These are phyloP conservation scores for Suaeda aralocaspica DNA, from an alignment of 148 eudicot genomes.

Conservation along the genomic window DNA sequence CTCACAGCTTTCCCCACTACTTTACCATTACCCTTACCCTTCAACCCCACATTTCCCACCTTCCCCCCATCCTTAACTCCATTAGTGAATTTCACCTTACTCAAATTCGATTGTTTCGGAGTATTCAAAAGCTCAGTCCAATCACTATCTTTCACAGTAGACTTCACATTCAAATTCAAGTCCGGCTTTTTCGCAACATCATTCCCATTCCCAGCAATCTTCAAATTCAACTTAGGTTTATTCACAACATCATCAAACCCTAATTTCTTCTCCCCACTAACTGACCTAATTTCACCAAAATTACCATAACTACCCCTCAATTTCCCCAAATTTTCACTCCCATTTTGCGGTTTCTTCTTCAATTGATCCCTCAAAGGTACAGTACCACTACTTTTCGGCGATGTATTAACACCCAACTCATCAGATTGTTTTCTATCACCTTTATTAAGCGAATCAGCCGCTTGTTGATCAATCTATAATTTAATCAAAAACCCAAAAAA, in stretches of 20 bases:
- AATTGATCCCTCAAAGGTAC: constrained; percentile 75
- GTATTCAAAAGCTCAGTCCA: constrained; percentile 85
- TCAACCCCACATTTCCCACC: constrained; percentile 35
- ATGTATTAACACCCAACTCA: constrained; percentile 36
- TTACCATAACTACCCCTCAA: constrained; percentile 17
- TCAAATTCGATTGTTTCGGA: constrained; percentile 38
- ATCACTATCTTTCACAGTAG: constrained; percentile 62
- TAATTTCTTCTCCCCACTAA: constrained; percentile 11
- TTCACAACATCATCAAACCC: constrained; percentile 33
- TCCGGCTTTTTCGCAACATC: constrained; percentile 21
- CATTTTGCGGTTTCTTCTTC: constrained; percentile 45
- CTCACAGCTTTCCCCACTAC: constrained; percentile 26
- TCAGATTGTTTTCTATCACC: constrained; percentile 54
- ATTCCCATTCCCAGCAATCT: constrained; percentile 38
- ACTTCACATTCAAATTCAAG: constrained; percentile 21
- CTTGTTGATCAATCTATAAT: constrained; percentile 93
- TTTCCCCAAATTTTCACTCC: constrained; percentile 30
- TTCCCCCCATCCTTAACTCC: constrained; percentile 38
- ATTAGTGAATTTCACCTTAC: constrained; percentile 20
- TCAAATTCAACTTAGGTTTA: constrained; percentile 13
- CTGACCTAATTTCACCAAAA: constrained; percentile 8
- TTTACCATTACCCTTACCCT: constrained; percentile 33
- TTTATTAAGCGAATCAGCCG: constrained; percentile 80
- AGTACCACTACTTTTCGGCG: constrained; percentile 29
- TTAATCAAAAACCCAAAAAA: neutral